phyloP scores from a whole-genome alignment of 2,329 filamentous ascomycete species.

The Sclerotinia sclerotiorum region DNA sequence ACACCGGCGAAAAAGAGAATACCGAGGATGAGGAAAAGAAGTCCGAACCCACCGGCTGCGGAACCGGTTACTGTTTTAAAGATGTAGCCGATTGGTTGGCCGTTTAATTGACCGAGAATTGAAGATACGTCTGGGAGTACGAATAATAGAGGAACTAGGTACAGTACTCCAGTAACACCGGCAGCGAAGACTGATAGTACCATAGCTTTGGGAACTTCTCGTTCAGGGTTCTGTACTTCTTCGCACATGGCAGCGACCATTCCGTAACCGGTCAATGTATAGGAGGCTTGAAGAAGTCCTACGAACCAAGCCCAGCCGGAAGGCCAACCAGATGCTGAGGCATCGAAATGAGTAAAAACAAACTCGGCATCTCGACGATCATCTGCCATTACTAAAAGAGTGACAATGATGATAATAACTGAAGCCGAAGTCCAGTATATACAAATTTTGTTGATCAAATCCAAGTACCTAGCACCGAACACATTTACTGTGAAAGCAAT shows the following conservation, averaged over 20 bases:
- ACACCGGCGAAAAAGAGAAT: slow-evolving; percentile 77
- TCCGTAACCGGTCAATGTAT: slow-evolving; percentile 43
- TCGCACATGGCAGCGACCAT: slow-evolving; percentile 69
- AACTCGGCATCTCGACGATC: slow-evolving; percentile 58
- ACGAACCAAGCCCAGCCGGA: slow-evolving; percentile 72
- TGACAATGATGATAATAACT: slow-evolving; percentile 67
- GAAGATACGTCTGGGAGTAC: slow-evolving; percentile 66
- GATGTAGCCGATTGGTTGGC: slow-evolving; percentile 72
- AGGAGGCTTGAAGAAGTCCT: slow-evolving; percentile 62
- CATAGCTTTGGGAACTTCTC: slow-evolving; percentile 70
- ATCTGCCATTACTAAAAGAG: slow-evolving; percentile 56
- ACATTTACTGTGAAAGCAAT: slow-evolving; percentile 64
- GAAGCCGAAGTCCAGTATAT: slow-evolving; percentile 70
- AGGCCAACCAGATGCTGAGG: slow-evolving; percentile 64
- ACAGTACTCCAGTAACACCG: slow-evolving; percentile 64
- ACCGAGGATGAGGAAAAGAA: slow-evolving; percentile 73
- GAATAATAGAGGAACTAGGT: slow-evolving; percentile 73
- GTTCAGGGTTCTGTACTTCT: slow-evolving; percentile 66
- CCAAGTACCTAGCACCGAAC: slow-evolving; percentile 60
- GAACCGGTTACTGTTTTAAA: slow-evolving; percentile 68
- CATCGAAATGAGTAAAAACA: slow-evolving; percentile 68
- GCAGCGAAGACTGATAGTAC: slow-evolving; percentile 67
- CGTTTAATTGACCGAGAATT: slow-evolving; percentile 65
- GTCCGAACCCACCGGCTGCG: slow-evolving; percentile 67
- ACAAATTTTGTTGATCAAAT: slow-evolving; percentile 70